A percentile compares a stretch with the other conserved stretches of the same genome.
Conservation (phyloP, 2,329 filamentous ascomycete genomes). For the Coccinonectria pachysandricola region DNA sequence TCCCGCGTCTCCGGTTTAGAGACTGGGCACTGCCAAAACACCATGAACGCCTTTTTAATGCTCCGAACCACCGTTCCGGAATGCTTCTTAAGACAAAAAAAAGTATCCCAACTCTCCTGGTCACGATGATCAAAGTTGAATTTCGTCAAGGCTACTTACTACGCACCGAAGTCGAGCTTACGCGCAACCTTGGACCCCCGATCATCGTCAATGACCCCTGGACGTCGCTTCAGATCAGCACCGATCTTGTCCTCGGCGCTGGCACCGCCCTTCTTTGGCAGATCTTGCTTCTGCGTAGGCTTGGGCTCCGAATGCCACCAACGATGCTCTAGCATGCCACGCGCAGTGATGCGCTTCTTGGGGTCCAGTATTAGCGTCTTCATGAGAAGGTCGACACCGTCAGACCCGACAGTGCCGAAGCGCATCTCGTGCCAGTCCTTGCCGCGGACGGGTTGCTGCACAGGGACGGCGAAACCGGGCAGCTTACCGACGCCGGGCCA, state of each 20-base stretch:
- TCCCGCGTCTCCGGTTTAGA: conserved; percentile 1
- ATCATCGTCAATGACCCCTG: conserved; percentile 57
- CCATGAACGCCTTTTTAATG: conserved; percentile 3
- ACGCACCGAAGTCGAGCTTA: conserved; percentile 65
- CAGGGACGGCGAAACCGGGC: conserved; percentile 66
- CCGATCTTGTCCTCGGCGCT: conserved; percentile 66
- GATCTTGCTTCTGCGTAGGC: conserved; percentile 69
- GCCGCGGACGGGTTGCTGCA: conserved; percentile 50
- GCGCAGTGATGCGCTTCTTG: conserved; percentile 68
- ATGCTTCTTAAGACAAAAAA: too few species aligned
- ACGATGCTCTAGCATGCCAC: conserved; percentile 65
- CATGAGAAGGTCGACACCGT: conserved; percentile 82
- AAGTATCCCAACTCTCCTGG: too few species aligned
- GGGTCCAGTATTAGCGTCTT: conserved; percentile 79
- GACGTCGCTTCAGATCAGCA: conserved; percentile 66
- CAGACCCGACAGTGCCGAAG: conserved; percentile 70
- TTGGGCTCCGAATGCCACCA: conserved; percentile 82
- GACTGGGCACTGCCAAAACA: conserved; percentile 3
- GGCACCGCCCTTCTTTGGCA: conserved; percentile 67
- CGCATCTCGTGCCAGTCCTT: conserved; percentile 63
- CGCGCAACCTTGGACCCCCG: conserved; percentile 68
- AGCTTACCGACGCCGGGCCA: conserved; percentile 87
- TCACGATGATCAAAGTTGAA: too few species aligned
- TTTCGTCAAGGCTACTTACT: too few species aligned
- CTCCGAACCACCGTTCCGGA: conserved; percentile 1